These are phyloP conservation scores for Tripidium arundinaceum DNA, from an alignment of 202 grass and related monocot species.

Conservation along the genomic window DNA sequence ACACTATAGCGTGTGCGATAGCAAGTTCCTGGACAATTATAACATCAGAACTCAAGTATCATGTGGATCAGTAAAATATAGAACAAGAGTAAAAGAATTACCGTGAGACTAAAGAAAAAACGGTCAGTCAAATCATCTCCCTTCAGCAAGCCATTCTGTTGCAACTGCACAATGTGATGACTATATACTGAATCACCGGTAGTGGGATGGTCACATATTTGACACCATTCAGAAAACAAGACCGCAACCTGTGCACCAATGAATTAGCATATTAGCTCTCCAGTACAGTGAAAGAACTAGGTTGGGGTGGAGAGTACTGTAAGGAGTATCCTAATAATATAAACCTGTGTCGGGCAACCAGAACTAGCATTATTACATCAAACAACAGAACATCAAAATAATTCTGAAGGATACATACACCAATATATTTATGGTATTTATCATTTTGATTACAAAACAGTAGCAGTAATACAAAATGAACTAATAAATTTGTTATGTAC, in stretches of 20 bases:
- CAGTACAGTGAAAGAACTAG: background rate
- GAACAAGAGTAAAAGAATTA: constrained; percentile 39
- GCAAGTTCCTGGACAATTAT: constrained; percentile 63
- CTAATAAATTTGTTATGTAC: too few species aligned
- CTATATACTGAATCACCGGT: constrained; percentile 67
- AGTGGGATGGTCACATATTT: constrained; percentile 76
- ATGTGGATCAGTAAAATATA: constrained; percentile 19
- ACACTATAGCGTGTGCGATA: constrained; percentile 49
- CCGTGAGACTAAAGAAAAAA: constrained; percentile 68
- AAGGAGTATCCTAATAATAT: background rate
- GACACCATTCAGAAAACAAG: constrained; percentile 87
- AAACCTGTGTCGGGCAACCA: background rate
- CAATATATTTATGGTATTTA: constrained; percentile 17
- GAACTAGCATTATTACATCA: background rate
- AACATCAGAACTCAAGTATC: constrained; percentile 29
- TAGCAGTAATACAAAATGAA: background rate
- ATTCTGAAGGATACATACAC: background rate
- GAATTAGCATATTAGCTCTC: constrained; percentile 33
- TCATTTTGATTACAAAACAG: background rate
- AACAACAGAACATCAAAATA: background rate
- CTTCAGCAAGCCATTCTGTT: constrained; percentile 80
- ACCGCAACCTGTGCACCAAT: constrained; percentile 54
- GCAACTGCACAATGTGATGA: constrained; percentile 69
- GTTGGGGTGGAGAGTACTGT: background rate
- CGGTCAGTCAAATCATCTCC: constrained; percentile 85